Evolutionary conservation across 2,329 filamentous ascomycete genomes (phyloP).

Genomic region (Pseudogymnoascus sp.): DNA sequence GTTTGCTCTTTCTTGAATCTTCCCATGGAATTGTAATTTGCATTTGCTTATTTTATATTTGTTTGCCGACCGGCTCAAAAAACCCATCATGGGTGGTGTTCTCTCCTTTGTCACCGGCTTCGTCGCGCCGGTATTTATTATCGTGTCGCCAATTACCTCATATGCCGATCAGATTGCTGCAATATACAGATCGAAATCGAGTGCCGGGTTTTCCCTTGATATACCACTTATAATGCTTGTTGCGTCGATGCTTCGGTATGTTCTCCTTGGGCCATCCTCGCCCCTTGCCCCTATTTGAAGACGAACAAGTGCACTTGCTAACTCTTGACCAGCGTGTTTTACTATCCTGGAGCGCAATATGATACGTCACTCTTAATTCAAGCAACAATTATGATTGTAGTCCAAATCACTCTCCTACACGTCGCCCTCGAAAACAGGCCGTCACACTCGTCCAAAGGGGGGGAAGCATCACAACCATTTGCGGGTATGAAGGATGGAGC

Average conservation of each 20-base stretch:
- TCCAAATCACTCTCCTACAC: constrained; percentile 56
- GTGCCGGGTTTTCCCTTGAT: constrained; percentile 60
- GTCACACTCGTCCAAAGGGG: constrained; percentile 48
- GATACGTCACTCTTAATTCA: constrained; percentile 56
- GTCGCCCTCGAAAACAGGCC: constrained; percentile 61
- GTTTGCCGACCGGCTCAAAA: neutral
- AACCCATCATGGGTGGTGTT: constrained; percentile 25
- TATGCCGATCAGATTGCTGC: constrained; percentile 58
- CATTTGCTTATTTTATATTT: constrained; percentile 1
- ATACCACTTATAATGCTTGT: constrained; percentile 66
- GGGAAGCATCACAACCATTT: constrained; percentile 55
- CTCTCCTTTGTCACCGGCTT: constrained; percentile 39
- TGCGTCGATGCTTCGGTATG: constrained; percentile 55
- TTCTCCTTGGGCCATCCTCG: neutral
- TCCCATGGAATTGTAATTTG: constrained; percentile 3
- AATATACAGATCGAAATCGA: constrained; percentile 56
- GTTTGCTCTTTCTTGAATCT: neutral
- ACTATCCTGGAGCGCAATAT: constrained; percentile 59
- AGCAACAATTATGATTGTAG: constrained; percentile 54
- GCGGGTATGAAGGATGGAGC: constrained; percentile 32
- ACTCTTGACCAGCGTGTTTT: constrained; percentile 48
- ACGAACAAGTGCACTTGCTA: constrained; percentile 9
- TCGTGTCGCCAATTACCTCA: constrained; percentile 54
- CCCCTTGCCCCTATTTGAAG: constrained; percentile 3
- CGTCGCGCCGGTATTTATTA: constrained; percentile 53